A percentile compares a stretch with the other conserved stretches of the same genome.
phyloP scores from a whole-genome alignment of 345 rosid genomes.

The Angophora floribunda region DNA sequence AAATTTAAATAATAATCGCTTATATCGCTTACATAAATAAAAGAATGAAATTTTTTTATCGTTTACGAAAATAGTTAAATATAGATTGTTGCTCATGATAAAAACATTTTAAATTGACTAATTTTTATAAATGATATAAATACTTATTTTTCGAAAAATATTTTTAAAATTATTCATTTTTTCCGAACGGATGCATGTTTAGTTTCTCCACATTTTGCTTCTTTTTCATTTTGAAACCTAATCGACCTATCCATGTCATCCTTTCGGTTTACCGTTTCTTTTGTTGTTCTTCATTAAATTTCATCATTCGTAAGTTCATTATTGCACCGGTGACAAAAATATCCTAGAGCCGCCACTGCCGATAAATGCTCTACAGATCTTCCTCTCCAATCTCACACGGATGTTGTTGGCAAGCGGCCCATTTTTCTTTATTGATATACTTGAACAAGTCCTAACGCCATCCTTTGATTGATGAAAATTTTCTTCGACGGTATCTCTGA shows the following conservation, averaged over 20 bases:
- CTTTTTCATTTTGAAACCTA: background rate
- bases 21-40: too few relatives aligned
- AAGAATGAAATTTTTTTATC: too few relatives aligned
- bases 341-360: background rate
- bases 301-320: background rate
- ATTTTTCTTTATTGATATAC: background rate
- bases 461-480: background rate
- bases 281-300: background rate
- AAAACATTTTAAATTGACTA: too few relatives aligned
- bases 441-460: background rate
- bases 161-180: too few relatives aligned
- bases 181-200: background rate
- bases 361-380: background rate
- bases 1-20: too few relatives aligned
- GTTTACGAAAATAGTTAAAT: too few relatives aligned
- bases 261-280: background rate
- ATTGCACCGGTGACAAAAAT: background rate
- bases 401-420: background rate
- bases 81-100: too few relatives aligned
- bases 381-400: background rate
- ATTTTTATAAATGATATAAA: too few relatives aligned
- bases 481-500: background rate
- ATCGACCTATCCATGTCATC: background rate
- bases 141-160: too few relatives aligned
- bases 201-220: background rate